Conservation (phyloP, 371 early-diverging fungal genomes). For the Haplosporangium sp. region DNA sequence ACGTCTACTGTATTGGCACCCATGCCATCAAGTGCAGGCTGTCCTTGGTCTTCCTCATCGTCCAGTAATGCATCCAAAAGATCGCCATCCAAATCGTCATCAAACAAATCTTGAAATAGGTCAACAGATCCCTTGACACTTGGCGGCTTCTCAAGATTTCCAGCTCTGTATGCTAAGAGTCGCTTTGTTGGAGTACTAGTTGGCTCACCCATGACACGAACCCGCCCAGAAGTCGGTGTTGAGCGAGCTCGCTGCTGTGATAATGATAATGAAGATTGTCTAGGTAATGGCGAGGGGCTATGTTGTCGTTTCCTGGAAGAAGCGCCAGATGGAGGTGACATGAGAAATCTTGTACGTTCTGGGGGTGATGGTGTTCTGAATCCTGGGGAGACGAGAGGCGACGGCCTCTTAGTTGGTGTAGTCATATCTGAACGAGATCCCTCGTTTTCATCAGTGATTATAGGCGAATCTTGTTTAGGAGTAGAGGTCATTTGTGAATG, state of each 20-base stretch:
- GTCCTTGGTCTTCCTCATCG: conserved; percentile 12
- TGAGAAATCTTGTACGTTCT: conserved; percentile 27
- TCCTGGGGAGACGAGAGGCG: conserved; percentile 33
- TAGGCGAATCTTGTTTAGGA: not conserved
- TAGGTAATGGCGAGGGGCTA: conserved; percentile 47
- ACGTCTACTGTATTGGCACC: not conserved
- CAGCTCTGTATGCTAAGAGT: not conserved
- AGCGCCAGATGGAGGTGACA: conserved; percentile 46
- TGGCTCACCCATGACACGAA: not conserved
- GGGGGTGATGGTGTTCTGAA: conserved; percentile 51
- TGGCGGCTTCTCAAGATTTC: not conserved
- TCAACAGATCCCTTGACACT: not conserved
- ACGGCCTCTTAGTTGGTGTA: conserved; percentile 21
- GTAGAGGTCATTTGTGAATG: not conserved
- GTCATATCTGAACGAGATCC: conserved; percentile 6
- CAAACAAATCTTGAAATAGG: conserved; percentile 3
- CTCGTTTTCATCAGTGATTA: not conserved
- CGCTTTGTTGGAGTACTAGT: conserved; percentile 2
- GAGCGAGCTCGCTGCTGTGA: not conserved
- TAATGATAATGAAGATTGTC: conserved; percentile 2
- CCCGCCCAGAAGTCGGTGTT: conserved; percentile 2
- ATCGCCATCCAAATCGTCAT: conserved; percentile 19
- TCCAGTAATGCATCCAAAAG: conserved; percentile 14
- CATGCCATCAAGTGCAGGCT: not conserved
- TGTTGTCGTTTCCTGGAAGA: conserved; percentile 46